Conservation (phyloP, 2,329 filamentous ascomycete genomes). For the Ophiocordyceps camponoti-leonardi region DNA sequence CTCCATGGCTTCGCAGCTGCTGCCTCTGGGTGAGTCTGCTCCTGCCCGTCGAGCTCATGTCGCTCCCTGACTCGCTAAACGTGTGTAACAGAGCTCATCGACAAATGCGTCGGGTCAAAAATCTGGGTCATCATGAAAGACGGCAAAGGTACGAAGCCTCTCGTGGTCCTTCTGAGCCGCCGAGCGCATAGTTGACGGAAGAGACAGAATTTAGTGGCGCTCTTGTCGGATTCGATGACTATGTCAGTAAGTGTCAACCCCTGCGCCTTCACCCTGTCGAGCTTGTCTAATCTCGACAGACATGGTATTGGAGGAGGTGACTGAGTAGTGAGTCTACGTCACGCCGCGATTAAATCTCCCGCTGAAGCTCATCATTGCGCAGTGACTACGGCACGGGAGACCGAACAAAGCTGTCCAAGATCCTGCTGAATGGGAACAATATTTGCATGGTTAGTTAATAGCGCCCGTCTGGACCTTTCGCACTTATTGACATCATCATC, state of each 20-base stretch:
- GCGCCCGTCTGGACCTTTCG: background rate
- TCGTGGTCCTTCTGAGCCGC: too few species aligned
- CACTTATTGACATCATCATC: constrained; percentile 1
- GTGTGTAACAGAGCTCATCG: constrained; percentile 62
- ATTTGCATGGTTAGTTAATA: constrained; percentile 87
- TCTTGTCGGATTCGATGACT: constrained; percentile 92
- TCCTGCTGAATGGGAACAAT: constrained; percentile 93
- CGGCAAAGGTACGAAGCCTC: constrained; percentile 56
- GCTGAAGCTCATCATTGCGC: background rate
- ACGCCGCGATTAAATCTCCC: background rate
- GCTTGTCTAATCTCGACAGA: constrained; percentile 35
- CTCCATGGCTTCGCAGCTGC: constrained; percentile 54
- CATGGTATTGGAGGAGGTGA: constrained; percentile 96
- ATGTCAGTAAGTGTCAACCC: constrained; percentile 72
- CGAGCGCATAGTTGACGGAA: constrained; percentile 3
- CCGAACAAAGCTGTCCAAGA: constrained; percentile 81
- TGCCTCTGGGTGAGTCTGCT: constrained; percentile 43
- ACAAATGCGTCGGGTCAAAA: constrained; percentile 93
- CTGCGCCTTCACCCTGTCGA: constrained; percentile 2
- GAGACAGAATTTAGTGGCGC: constrained; percentile 80
- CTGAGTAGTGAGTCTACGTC: constrained; percentile 60
- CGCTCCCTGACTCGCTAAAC: background rate
- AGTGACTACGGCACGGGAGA: constrained; percentile 84
- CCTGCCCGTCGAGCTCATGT: background rate
- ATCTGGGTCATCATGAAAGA: constrained; percentile 99